Percentiles rank a stretch among this genome's conserved stretches.
Conservation (phyloP, 176 grass and related monocot species). For the Canna indica region DNA sequence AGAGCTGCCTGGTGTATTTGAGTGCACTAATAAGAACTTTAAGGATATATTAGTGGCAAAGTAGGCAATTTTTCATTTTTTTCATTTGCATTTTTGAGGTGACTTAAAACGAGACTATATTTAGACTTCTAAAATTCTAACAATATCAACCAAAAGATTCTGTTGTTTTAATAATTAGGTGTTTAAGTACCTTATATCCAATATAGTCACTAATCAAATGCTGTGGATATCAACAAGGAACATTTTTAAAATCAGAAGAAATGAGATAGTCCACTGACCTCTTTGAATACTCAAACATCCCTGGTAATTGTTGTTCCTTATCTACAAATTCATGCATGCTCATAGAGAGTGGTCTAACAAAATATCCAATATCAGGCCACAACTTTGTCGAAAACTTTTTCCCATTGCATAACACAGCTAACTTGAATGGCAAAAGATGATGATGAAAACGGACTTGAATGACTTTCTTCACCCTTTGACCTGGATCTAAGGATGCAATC, state of each 20-base stretch:
- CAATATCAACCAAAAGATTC: no score
- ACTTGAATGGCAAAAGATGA: constrained; percentile 81
- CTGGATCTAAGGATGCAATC: constrained; percentile 52
- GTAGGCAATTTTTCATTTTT: no score
- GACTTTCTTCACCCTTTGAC: constrained; percentile 50
- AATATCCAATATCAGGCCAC: constrained; percentile 84
- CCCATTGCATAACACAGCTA: constrained; percentile 72
- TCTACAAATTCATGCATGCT: constrained; percentile 57
- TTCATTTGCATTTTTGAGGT: no score
- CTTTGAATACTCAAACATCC: constrained; percentile 86
- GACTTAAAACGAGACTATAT: no score
- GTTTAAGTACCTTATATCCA: neutral
- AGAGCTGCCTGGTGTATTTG: no score
- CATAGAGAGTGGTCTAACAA: constrained; percentile 54
- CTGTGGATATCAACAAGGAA: neutral
- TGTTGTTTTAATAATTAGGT: no score
- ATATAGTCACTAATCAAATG: neutral
- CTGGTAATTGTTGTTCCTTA: constrained; percentile 60
- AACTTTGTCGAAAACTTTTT: constrained; percentile 54
- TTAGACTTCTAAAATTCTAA: no score
- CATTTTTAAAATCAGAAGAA: neutral
- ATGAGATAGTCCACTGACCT: constrained; percentile 34
- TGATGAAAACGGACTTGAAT: constrained; percentile 74
- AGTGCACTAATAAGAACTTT: no score
- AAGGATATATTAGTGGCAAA: no score